phyloP scores from a whole-genome alignment of 768 basidiomycete genomes.

The Amylocystis lapponica region DNA sequence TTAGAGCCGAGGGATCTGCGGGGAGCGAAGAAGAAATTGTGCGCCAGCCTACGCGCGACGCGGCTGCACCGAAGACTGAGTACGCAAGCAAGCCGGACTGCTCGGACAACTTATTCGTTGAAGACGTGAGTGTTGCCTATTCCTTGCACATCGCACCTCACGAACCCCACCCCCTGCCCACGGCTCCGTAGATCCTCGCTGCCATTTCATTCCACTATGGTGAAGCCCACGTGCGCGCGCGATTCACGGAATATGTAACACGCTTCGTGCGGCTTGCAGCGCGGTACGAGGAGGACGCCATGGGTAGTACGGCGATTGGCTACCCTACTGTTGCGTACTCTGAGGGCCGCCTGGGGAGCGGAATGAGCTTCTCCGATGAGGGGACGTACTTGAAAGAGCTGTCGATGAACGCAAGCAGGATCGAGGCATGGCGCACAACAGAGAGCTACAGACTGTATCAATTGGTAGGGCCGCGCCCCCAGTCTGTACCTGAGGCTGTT shows the following conservation, averaged over 20 bases:
- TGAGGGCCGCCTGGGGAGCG: constrained; percentile 66
- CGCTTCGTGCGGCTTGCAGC: constrained; percentile 89
- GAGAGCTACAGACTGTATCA: constrained; percentile 71
- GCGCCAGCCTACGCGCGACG: constrained; percentile 50
- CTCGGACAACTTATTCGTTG: constrained; percentile 83
- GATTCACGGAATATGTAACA: constrained; percentile 83
- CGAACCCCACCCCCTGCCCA: neutral
- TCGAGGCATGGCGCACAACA: constrained; percentile 91
- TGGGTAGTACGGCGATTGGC: constrained; percentile 70
- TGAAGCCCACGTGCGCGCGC: constrained; percentile 78
- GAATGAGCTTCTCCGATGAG: constrained; percentile 77
- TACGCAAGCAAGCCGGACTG: constrained; percentile 51
- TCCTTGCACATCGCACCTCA: neutral
- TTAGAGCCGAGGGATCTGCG: constrained; percentile 58
- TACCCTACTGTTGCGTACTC: constrained; percentile 54
- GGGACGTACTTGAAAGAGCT: constrained; percentile 60
- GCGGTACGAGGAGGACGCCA: constrained; percentile 81
- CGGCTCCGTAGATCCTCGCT: constrained; percentile 64
- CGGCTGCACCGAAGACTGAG: constrained; percentile 41
- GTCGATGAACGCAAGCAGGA: constrained; percentile 68
- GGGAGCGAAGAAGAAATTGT: constrained; percentile 68
- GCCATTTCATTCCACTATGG: constrained; percentile 92
- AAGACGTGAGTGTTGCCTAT: constrained; percentile 88
- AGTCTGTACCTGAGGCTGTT: constrained; percentile 4
- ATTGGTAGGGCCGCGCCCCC: constrained; percentile 38